Conservation (phyloP, 352 stramenopile genomes). For the Phytophthora agathidicida region DNA sequence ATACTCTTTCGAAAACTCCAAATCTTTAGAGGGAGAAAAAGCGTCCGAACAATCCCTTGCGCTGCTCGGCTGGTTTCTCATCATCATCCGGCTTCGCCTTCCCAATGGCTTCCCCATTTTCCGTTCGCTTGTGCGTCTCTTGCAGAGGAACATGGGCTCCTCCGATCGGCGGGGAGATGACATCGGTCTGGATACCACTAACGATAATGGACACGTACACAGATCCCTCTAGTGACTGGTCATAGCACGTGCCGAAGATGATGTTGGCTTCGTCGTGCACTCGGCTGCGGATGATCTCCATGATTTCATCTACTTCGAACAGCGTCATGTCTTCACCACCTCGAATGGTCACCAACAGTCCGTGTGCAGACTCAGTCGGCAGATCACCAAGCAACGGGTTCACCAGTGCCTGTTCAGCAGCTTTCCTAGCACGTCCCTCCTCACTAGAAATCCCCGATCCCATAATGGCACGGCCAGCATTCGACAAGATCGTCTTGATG, state of each 20-base stretch:
- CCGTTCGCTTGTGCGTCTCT: slow-evolving; percentile 28
- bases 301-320: slow-evolving; percentile 91
- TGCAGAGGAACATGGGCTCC: slow-evolving; percentile 53
- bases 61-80: slow-evolving; percentile 30
- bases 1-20: slow-evolving; percentile 19
- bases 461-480: slow-evolving; percentile 96
- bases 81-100: slow-evolving; percentile 20
- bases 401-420: slow-evolving; percentile 94
- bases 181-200: slow-evolving; percentile 86
- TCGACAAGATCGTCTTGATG: slow-evolving; percentile 95
- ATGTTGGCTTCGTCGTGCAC: slow-evolving; percentile 88
- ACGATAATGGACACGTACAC: slow-evolving; percentile 91
- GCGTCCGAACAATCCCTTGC: slow-evolving; percentile 66
- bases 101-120: slow-evolving; percentile 20
- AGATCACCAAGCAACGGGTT: slow-evolving; percentile 94
- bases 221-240: slow-evolving; percentile 78
- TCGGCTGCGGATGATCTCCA: slow-evolving; percentile 85
- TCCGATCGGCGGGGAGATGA: slow-evolving; percentile 80
- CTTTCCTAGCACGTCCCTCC: slow-evolving; percentile 87
- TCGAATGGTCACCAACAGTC: slow-evolving; percentile 96
- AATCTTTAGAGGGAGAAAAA: slow-evolving; percentile 75
- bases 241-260: slow-evolving; percentile 91
- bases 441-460: slow-evolving; percentile 86
- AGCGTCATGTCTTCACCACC: slow-evolving; percentile 94
- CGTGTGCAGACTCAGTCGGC: slow-evolving; percentile 92